Base-by-base conservation (phyloP, 257 asterid genomes). In the Verbena officinalis region DNA sequence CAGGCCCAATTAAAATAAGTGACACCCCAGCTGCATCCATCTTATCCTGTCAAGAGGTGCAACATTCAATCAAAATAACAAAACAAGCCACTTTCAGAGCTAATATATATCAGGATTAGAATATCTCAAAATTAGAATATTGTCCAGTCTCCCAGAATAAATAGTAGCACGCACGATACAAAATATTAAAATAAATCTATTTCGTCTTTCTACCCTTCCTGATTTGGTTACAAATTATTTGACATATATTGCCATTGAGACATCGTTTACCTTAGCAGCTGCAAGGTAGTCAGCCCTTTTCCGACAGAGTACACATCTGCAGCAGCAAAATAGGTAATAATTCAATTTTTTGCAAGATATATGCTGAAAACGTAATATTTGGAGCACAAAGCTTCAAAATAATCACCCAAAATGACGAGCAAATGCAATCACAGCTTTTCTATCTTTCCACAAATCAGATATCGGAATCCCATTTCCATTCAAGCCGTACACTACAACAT, bases 381-480 rank as follows among this genome's bases (percentile, higher is more conserved):
- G 36, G 10, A 39, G 62, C 70, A 55, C 6, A 62, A 49, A 43
- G 40, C 52, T 58, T 33, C 19, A 22, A 61, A 38, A 55, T 14
- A 67, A 54, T 64, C 72, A 90, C 99, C 97, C 99, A 69, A 93
- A 93, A 83, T 93, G 99, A 53, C 99, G 96, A 66, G 97, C 97
- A 75, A 93, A 93, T 13, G 99, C 99, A 49, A 93, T 94, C 30
- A 93, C 90, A 24, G 95, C 96, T 75, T 83, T 93, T 84, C 99
- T 84, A 69, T 93, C 95, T 75, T 86, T 86, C 99, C 99, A 93
- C 73, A 93, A 65, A 75, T 93, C 86, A 24, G 97, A 84, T 75
- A 93, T 84, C 30, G 83, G 81, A 43, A 84, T 55, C 57, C 71
- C 81, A 49, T 69, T 78, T 71, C 97, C 97, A 43, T 81, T 75